Conservation (phyloP, 495 filamentous ascomycete species). For the Trichocladium uniseriatum region DNA sequence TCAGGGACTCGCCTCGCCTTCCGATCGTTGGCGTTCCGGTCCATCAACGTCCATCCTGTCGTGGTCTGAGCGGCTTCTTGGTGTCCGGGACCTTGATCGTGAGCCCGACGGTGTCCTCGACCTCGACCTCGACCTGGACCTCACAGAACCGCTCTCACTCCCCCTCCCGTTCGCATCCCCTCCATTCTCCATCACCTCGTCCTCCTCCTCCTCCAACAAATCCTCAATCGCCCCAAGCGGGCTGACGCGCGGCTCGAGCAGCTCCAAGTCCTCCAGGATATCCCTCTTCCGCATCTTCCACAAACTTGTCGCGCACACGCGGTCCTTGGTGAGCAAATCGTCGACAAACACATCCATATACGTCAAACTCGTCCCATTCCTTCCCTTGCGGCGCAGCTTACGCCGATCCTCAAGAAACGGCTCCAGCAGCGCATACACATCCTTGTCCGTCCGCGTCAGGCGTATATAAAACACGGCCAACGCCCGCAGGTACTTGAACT, state of each 20-base stretch:
- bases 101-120: conserved; percentile 12
- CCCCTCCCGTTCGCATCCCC: conserved; percentile 20
- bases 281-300: conserved; percentile 82
- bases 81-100: conserved; percentile 6
- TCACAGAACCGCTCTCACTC: conserved; percentile 10
- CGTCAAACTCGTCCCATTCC: conserved; percentile 62
- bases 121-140: conserved; percentile 12
- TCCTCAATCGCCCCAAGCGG: conserved; percentile 80
- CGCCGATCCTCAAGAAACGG: conserved; percentile 72
- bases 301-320: conserved; percentile 83
- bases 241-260: conserved; percentile 79
- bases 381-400: conserved; percentile 67
- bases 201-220: conserved; percentile 58
- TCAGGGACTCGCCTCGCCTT: conserved; percentile 7
- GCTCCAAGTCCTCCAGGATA: conserved; percentile 79
- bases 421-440: conserved; percentile 74
- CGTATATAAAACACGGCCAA: conserved; percentile 87
- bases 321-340: conserved; percentile 78
- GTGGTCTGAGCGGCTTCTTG: conserved; percentile 15
- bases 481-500: conserved; percentile 83
- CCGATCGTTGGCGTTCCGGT: conserved; percentile 1
- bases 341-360: conserved; percentile 92
- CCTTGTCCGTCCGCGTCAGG: conserved; percentile 73
- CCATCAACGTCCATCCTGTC: conserved; percentile 32
- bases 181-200: conserved; percentile 33